Base-by-base conservation (phyloP, 2,329 filamentous ascomycete species). In the Plenodomus lindquistii region DNA sequence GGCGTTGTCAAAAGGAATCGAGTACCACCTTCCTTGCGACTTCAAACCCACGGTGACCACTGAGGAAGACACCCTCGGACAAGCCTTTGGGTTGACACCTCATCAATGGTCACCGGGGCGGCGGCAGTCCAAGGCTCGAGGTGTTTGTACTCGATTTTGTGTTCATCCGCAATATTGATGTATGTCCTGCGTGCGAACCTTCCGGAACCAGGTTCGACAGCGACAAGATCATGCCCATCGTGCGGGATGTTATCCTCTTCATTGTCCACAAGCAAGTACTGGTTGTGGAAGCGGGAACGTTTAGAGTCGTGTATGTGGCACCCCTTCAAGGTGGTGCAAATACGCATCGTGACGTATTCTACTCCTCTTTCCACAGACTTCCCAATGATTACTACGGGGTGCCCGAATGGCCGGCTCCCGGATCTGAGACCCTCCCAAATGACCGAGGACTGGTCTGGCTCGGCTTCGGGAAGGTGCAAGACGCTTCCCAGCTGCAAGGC, bases 171-270 rank as follows among this genome's bases (percentile, higher is more conserved):
- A 35, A 62, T 47, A 31, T 65, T 65, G 42, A 66, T 37, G 37
- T 57, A 65, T 19, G 54, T 59, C 11, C 52, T 45, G 39, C 53
- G 61, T 11, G 7, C 13, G 38, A 63, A 63, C 13, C 22, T 44
- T 18, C 27, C 50, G 8, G 58, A 62, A 17, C 40, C 51, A 18
- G 49, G 13, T 8, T 24, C 38, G 20, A 62, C 19, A 8, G 37
- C 52, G 40, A 53, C 46, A 3, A 55, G 36, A 4, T 17, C 18
- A 17, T 44, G 46, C 20, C 29, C 24, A 5, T 15, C 22, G n/a
- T 57, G 54, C 4, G 48, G 4, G 4, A 18, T 9, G 18, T 18
- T 37, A 34, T 44, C 37, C 15, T 42, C 2, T 6, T 37, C 7
- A 37, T 57, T 55, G 8, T 54, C 46, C 24, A 50, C 54, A 18